Conservation (phyloP, 1,284 basidiomycete genomes). For the Schizopora paradoxa region DNA sequence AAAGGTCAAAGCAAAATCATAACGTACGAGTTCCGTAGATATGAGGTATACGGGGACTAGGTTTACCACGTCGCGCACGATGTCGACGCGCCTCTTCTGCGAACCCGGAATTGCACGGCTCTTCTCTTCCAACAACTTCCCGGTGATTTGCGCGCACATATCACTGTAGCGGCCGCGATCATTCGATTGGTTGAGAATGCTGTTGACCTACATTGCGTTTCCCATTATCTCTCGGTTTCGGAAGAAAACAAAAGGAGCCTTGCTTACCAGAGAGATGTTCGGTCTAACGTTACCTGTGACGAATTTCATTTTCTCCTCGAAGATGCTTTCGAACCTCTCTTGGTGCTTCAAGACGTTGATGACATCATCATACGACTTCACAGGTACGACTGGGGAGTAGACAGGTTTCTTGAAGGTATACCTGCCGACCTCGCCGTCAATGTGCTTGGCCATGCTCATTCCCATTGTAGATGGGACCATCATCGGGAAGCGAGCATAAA, state of each 20-base stretch:
- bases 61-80: conserved; percentile 71
- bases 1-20: no score
- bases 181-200: conserved; percentile 5
- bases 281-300: conserved; percentile 17
- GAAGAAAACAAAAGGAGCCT: no score
- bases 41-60: conserved; percentile 62
- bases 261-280: conserved; percentile 19
- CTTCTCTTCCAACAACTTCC: conserved; percentile 31
- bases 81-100: conserved; percentile 46
- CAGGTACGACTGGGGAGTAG: conserved; percentile 28
- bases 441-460: background rate
- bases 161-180: conserved; percentile 22
- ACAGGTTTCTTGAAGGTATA: no score
- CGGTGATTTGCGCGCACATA: conserved; percentile 35
- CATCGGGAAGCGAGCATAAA: conserved; percentile 35
- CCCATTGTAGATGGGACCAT: conserved; percentile 29
- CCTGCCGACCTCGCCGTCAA: no score
- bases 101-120: conserved; percentile 27
- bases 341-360: conserved; percentile 31
- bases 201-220: conserved; percentile 3
- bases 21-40: conserved; percentile 52
- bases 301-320: conserved; percentile 25
- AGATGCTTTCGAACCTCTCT: conserved; percentile 28
- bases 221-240: no score
- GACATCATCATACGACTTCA: conserved; percentile 30